Conservation (phyloP, 305 asterid species). For the Fraxinus sp. region DNA sequence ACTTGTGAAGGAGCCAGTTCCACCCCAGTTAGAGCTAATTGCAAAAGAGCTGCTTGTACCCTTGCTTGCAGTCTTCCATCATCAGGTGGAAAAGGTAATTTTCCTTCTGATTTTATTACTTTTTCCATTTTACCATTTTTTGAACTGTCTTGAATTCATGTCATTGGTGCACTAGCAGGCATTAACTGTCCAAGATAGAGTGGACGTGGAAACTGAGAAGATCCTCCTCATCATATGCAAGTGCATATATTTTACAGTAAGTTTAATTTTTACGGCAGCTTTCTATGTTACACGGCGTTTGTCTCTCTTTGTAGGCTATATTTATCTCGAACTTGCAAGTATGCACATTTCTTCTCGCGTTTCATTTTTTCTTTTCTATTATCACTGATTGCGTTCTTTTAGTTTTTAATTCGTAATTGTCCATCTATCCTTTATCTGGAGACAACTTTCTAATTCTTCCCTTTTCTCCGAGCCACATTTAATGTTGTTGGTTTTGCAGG, state of each 20-base stretch:
- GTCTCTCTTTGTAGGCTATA: neutral
- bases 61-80: conserved; percentile 39
- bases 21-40: conserved; percentile 44
- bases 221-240: conserved; percentile 36
- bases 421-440: neutral
- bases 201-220: conserved; percentile 31
- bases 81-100: conserved; percentile 30
- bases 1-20: conserved; percentile 49
- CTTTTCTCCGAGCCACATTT: neutral
- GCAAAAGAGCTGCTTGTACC: conserved; percentile 44
- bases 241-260: conserved; percentile 42
- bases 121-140: neutral
- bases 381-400: neutral
- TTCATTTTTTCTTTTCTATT: neutral
- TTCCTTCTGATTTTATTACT: neutral
- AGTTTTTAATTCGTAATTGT: neutral
- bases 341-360: neutral
- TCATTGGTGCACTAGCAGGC: conserved; percentile 28
- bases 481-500: conserved; percentile 25
- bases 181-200: conserved; percentile 10
- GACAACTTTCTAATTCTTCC: neutral
- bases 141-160: neutral
- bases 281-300: neutral
- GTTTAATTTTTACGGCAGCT: conserved; percentile 8
- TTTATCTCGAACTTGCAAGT: neutral